phyloP scores from a whole-genome alignment of 1,139 yeast genomes.

The Spathaspora sp. region DNA sequence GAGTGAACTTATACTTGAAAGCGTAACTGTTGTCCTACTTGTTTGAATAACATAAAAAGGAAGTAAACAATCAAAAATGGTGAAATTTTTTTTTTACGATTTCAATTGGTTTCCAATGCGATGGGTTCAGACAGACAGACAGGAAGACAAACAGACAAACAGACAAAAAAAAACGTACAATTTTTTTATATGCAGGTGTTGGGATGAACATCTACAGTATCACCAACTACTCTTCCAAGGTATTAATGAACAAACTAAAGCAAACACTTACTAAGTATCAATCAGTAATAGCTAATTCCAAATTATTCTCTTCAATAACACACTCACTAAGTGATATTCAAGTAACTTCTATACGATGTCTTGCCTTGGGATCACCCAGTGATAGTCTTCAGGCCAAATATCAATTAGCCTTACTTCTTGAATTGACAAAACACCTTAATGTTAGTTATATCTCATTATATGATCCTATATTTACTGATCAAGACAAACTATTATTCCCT shows the following conservation, averaged over 20 bases:
- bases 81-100: slow-evolving; percentile 6
- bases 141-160: too few species aligned
- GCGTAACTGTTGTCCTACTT: background rate
- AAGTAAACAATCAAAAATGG: background rate
- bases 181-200: background rate
- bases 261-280: background rate
- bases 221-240: too few species aligned
- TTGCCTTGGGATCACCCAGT: slow-evolving; percentile 71
- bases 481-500: slow-evolving; percentile 39
- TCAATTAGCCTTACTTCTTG: slow-evolving; percentile 58
- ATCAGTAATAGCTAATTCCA: background rate
- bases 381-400: slow-evolving; percentile 57
- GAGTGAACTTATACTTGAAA: too few species aligned
- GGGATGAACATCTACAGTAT: too few species aligned
- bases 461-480: slow-evolving; percentile 60
- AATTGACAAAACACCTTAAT: slow-evolving; percentile 28
- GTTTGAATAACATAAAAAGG: background rate
- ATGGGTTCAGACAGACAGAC: too few species aligned
- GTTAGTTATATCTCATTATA: slow-evolving; percentile 44
- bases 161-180: background rate
- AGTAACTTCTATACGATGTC: slow-evolving; percentile 49
- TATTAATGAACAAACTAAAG: background rate
- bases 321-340: background rate
- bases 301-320: background rate
- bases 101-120: too few species aligned